Base-by-base conservation (phyloP, 352 stramenopile species). In the Peronosclerospora sorghi region DNA sequence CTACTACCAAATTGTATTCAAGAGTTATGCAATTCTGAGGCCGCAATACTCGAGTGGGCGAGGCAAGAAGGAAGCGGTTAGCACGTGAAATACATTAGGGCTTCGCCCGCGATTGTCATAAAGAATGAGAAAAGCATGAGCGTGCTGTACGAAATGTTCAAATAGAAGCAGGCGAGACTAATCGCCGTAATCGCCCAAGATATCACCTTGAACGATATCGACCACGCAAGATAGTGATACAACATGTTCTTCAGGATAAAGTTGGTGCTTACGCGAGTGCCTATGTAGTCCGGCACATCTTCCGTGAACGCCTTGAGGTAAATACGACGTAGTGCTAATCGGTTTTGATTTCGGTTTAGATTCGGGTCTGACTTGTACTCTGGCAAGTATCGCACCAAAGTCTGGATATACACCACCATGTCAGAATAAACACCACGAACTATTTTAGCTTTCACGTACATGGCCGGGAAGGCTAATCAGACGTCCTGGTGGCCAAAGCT, bases 311-410 rank as follows among this genome's bases (percentile, higher is more conserved):
- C 78, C 28, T 83, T 63, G 8, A 91, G 59, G 61, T 77, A 91
- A 32, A 91, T 75, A 35, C 76, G 75, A 26, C 78, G 78, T 48
- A 91, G 56, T 26, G 75, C 78, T 15, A 91, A 51, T 20, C 78
- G 78, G 55, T 91, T 91, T 50, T 77, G 62, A 47, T 91, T 88
- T 34, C 75, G 74, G 48, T 78, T 86, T 60, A 84, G 67, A 15
- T 61, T 56, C 30, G 69, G 71, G 38, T 91, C 72, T 7, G 60
- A 41, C 29, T 75, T 64, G 53, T 73, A 88, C 51, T 88, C 65
- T 0, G 78, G 78, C 19, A 91, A 60, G 50, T 80, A 91, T 8
- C 76, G 75, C 37, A 87, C 66, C 29, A 86, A 47, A 13, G 73
- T 73, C 65, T 85, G 28, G n/a, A 64, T 0, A n/a, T 12, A 53